Evolutionary conservation across 345 rosid genomes (phyloP).

Genomic region (Mercurialis annua): DNA sequence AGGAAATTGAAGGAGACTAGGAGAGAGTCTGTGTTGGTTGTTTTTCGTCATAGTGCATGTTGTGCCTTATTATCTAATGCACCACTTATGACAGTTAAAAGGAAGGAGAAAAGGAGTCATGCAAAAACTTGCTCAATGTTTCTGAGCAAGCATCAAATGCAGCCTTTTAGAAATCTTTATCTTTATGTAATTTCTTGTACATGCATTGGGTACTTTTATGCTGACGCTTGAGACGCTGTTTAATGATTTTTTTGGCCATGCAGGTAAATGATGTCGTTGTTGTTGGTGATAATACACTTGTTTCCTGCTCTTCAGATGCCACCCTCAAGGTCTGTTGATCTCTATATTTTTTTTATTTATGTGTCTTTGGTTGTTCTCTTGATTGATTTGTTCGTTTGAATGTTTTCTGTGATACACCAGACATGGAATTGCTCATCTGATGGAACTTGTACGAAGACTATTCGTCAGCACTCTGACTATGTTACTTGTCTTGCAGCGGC

Average conservation of each 20-base stretch:
- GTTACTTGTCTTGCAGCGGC: conserved; percentile 94
- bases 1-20: conserved; percentile 1
- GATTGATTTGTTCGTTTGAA: conserved; percentile 11
- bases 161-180: conserved; percentile 7
- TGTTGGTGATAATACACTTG: conserved; percentile 75
- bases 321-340: conserved; percentile 73
- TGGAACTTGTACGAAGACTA: conserved; percentile 81
- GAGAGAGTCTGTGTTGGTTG: not conserved
- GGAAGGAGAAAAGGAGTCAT: not conserved
- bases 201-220: not conserved
- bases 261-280: conserved; percentile 92
- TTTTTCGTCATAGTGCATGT: not conserved
- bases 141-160: not conserved
- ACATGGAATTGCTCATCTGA: conserved; percentile 85
- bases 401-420: conserved; percentile 36
- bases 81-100: not conserved
- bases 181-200: not conserved
- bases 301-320: conserved; percentile 94
- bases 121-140: not conserved
- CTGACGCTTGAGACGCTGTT: not conserved
- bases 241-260: conserved; percentile 19
- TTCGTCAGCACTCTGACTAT: conserved; percentile 94
- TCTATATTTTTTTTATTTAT: not conserved
- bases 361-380: conserved; percentile 11
- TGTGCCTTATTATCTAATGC: not conserved